A percentile compares a stretch with the other conserved stretches of the same genome.
These are phyloP conservation scores for Penicillium sp. DNA, from an alignment of 2,329 filamentous ascomycete species.

Conservation along the genomic window DNA sequence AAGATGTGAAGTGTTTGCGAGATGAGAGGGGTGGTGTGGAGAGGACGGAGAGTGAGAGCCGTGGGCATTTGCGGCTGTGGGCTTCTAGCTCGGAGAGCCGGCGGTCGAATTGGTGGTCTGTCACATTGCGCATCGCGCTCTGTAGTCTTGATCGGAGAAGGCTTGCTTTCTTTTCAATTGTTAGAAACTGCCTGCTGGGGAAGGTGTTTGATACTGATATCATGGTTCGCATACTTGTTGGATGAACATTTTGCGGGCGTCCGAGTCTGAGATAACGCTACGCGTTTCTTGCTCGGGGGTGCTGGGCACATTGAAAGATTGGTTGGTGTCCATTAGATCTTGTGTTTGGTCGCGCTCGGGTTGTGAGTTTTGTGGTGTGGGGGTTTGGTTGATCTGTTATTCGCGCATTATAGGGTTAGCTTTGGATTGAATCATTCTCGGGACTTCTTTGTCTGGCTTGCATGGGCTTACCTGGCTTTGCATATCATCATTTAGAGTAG, in stretches of 20 bases:
- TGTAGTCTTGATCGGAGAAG: conserved; percentile 40
- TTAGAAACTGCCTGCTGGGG: conserved; percentile 9
- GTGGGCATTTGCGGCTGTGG: conserved; percentile 36
- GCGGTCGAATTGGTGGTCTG: conserved; percentile 39
- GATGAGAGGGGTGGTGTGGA: conserved; percentile 17
- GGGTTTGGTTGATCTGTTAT: conserved; percentile 14
- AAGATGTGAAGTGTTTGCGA: conserved; percentile 18
- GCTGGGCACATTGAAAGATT: conserved; percentile 7
- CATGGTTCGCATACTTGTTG: conserved; percentile 35
- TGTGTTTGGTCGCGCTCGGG: conserved; percentile 16
- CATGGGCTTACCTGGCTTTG: conserved; percentile 18
- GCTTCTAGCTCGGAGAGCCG: conserved; percentile 42
- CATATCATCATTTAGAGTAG: conserved; percentile 14
- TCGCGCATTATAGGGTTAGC: conserved; percentile 1
- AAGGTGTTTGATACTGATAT: not conserved
- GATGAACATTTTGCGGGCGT: conserved; percentile 40
- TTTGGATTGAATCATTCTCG: not conserved
- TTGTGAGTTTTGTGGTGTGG: conserved; percentile 20
- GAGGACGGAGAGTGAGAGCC: conserved; percentile 26
- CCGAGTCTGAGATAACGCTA: conserved; percentile 34
- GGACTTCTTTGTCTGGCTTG: not conserved
- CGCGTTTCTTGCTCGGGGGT: conserved; percentile 13
- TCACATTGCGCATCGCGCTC: conserved; percentile 40
- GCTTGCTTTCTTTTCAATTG: conserved; percentile 37
- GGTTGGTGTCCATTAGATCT: conserved; percentile 11